Conservation (phyloP, 768 basidiomycete species). For the Naganishia onofrii region DNA sequence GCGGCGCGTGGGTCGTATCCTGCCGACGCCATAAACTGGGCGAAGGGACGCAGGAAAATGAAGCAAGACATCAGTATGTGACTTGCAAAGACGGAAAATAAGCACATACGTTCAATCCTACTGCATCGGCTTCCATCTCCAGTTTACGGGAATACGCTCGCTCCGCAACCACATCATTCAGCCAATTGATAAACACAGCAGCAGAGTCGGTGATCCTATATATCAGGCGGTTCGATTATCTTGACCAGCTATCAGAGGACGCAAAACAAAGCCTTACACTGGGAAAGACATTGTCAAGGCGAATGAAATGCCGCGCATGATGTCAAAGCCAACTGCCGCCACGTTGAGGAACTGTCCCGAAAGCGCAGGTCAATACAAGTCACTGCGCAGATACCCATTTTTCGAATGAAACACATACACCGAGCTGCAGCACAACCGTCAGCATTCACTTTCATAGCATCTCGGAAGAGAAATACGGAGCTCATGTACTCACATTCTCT, state of each 20-base stretch:
- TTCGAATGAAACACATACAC: constrained; percentile 13
- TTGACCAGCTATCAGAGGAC: too few relatives aligned
- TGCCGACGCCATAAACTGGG: constrained; percentile 55
- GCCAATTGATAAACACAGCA: constrained; percentile 52
- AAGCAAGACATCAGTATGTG: neutral
- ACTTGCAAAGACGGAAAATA: neutral
- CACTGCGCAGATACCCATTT: neutral
- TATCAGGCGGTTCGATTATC: too few relatives aligned
- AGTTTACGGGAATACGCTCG: constrained; percentile 55
- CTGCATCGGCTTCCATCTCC: constrained; percentile 55
- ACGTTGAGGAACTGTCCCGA: constrained; percentile 53
- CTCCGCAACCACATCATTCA: constrained; percentile 54
- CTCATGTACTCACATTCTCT: constrained; percentile 53
- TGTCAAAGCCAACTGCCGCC: constrained; percentile 55
- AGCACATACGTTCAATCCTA: constrained; percentile 52
- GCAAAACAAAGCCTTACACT: constrained; percentile 37
- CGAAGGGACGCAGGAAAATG: too few relatives aligned
- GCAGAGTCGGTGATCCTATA: constrained; percentile 53
- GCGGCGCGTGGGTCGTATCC: constrained; percentile 55
- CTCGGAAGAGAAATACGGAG: too few relatives aligned
- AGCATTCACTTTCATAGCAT: neutral
- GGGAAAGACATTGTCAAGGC: constrained; percentile 56
- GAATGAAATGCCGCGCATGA: constrained; percentile 54
- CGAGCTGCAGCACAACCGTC: constrained; percentile 23
- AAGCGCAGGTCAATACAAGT: neutral